These are phyloP conservation scores for Crithidia brevicula DNA, from an alignment of 208 protist genomes.

Conservation along the genomic window DNA sequence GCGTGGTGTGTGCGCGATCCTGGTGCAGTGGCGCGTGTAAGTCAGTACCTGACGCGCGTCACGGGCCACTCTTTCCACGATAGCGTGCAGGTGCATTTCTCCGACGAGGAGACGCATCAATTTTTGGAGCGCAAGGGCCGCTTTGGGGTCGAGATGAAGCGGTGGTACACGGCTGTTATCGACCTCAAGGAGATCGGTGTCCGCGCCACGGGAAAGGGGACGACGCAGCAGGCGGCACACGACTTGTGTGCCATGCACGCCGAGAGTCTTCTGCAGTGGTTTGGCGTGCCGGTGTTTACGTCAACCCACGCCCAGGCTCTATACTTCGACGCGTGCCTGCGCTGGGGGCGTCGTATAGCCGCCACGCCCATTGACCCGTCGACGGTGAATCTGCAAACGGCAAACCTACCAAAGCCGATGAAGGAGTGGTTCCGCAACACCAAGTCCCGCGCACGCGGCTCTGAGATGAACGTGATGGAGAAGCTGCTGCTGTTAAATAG, in stretches of 20 bases:
- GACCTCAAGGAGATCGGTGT: conserved; percentile 21
- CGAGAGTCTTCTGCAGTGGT: conserved; percentile 59
- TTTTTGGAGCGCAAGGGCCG: not conserved
- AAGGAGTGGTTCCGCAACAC: conserved; percentile 53
- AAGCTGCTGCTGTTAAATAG: conserved; percentile 48
- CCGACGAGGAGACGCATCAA: conserved; percentile 28
- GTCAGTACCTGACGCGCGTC: conserved; percentile 24
- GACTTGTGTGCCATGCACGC: conserved; percentile 82
- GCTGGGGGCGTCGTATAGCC: conserved; percentile 49
- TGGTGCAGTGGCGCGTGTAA: conserved; percentile 36
- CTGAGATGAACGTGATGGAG: conserved; percentile 34
- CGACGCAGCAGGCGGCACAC: conserved; percentile 29
- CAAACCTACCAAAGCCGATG: conserved; percentile 41
- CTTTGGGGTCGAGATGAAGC: conserved; percentile 5
- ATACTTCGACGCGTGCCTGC: conserved; percentile 69
- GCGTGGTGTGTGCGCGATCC: conserved; percentile 51
- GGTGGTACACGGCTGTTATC: conserved; percentile 31
- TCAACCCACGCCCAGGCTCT: conserved; percentile 35
- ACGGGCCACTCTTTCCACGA: conserved; percentile 15
- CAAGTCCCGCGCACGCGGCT: conserved; percentile 32
- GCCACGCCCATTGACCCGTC: conserved; percentile 26
- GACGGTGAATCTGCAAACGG: conserved; percentile 9
- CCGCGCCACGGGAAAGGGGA: conserved; percentile 58
- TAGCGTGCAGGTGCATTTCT: not conserved
- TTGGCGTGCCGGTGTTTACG: conserved; percentile 50